Evolutionary conservation across 352 stramenopile species (phyloP).

Genomic region (Globisporangium acanthophoron): DNA sequence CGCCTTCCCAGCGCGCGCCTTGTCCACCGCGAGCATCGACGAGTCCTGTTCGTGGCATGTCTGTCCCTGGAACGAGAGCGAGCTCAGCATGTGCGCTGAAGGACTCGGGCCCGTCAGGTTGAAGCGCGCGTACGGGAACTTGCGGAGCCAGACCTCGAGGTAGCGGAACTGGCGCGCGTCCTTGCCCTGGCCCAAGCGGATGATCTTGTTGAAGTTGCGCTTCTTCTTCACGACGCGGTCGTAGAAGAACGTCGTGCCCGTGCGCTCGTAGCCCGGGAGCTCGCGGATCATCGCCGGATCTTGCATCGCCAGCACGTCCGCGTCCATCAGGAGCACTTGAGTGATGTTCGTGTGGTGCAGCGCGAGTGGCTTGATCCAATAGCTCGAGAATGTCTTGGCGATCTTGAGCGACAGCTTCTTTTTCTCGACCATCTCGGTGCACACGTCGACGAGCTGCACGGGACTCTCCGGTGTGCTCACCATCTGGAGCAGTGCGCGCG

Average conservation of each 20-base stretch:
- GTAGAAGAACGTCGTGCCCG: slow-evolving; percentile 69
- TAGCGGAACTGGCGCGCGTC: slow-evolving; percentile 28
- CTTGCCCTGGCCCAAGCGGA: slow-evolving; percentile 17
- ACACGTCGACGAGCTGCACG: slow-evolving; percentile 65
- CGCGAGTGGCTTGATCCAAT: slow-evolving; percentile 61
- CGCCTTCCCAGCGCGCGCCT: slow-evolving; percentile 31
- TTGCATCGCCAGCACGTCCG: slow-evolving; percentile 33
- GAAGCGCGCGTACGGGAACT: slow-evolving; percentile 52
- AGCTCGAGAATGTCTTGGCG: slow-evolving; percentile 32
- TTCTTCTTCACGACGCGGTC: slow-evolving; percentile 54
- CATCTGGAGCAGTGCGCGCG: slow-evolving; percentile 11
- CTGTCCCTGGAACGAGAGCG: slow-evolving; percentile 30
- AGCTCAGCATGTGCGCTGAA: slow-evolving; percentile 27
- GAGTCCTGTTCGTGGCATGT: slow-evolving; percentile 69
- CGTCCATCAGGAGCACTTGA: slow-evolving; percentile 48
- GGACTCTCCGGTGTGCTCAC: slow-evolving; percentile 21
- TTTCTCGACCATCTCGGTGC: slow-evolving; percentile 23
- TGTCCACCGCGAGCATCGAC: slow-evolving; percentile 69
- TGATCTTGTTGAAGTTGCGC: slow-evolving; percentile 50
- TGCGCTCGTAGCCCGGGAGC: slow-evolving; percentile 32
- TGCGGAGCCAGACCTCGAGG: slow-evolving; percentile 42
- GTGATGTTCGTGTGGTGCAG: slow-evolving; percentile 38
- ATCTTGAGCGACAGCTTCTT: slow-evolving; percentile 11
- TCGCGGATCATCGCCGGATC: slow-evolving; percentile 37
- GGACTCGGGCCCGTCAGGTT: slow-evolving; percentile 20